Evolutionary conservation across 345 rosid species (phyloP).

Genomic region (Excoecaria agallocha): DNA sequence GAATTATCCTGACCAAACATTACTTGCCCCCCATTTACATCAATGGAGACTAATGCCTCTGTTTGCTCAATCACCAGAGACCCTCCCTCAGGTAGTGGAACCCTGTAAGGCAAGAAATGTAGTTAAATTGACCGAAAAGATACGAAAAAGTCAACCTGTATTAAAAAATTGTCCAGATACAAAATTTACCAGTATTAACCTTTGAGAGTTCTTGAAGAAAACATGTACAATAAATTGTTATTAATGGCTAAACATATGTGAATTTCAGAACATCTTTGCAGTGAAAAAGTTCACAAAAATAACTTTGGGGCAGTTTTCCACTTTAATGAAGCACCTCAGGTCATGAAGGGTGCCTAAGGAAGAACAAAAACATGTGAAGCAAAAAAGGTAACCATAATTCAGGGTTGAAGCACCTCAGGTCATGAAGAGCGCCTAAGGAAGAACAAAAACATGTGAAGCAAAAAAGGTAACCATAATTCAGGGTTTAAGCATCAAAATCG

Average conservation of each 20-base stretch:
- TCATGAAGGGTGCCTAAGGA: not conserved
- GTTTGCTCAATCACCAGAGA: slow-evolving; percentile 97
- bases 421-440: not conserved
- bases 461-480: not conserved
- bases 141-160: not conserved
- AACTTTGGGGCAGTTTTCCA: slow-evolving; percentile 1
- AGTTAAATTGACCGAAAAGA: slow-evolving; percentile 6
- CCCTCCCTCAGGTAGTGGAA: slow-evolving; percentile 83
- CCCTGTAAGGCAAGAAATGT: slow-evolving; percentile 48
- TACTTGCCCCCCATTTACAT: slow-evolving; percentile 97
- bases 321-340: not conserved
- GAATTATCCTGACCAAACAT: slow-evolving; percentile 89
- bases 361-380: not conserved
- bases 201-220: not conserved
- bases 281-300: not conserved
- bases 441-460: not conserved
- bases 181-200: not conserved
- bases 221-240: not conserved
- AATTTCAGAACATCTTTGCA: not conserved
- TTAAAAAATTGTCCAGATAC: not conserved
- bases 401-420: not conserved
- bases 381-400: not conserved
- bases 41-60: slow-evolving; percentile 95
- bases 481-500: not conserved
- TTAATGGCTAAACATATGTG: not conserved